phyloP scores from a whole-genome alignment of 2,329 filamentous ascomycete genomes.

The Paraconiothyrium brasiliense region DNA sequence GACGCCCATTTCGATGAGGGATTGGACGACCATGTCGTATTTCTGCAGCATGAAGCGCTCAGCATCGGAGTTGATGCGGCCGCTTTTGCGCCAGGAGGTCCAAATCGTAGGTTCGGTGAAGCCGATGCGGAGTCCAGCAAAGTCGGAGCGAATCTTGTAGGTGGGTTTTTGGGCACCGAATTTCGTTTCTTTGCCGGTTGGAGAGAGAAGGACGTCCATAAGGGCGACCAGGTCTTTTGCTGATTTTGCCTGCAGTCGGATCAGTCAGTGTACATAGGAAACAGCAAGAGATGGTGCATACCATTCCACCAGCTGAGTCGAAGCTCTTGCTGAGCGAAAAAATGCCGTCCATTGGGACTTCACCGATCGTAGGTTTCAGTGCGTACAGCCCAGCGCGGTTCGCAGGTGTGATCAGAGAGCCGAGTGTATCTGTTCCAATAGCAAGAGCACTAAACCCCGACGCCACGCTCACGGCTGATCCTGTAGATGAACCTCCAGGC shows the following conservation, averaged over 20 bases:
- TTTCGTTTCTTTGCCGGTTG: slow-evolving; percentile 38
- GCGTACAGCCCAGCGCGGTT: slow-evolving; percentile 52
- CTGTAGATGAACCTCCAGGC: slow-evolving; percentile 48
- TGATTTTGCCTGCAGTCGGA: slow-evolving; percentile 39
- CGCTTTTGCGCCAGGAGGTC: slow-evolving; percentile 46
- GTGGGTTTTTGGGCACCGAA: slow-evolving; percentile 31
- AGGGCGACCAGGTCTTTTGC: slow-evolving; percentile 48
- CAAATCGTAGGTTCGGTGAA: slow-evolving; percentile 50
- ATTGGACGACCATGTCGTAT: slow-evolving; percentile 47
- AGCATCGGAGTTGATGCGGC: slow-evolving; percentile 46
- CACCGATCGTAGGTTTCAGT: slow-evolving; percentile 49
- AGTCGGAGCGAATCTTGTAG: slow-evolving; percentile 46
- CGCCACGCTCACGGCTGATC: slow-evolving; percentile 51
- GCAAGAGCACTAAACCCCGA: slow-evolving; percentile 53
- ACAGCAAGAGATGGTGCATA: slow-evolving; percentile 19
- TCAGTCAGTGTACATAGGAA: slow-evolving; percentile 4
- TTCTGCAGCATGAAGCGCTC: slow-evolving; percentile 50
- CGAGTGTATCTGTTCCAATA: slow-evolving; percentile 53
- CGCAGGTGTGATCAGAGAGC: slow-evolving; percentile 52
- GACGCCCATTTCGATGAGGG: slow-evolving; percentile 48
- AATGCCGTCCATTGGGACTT: slow-evolving; percentile 49
- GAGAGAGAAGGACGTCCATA: slow-evolving; percentile 45
- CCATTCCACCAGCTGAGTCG: slow-evolving; percentile 46
- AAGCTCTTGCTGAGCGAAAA: slow-evolving; percentile 47
- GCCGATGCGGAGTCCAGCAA: slow-evolving; percentile 43